Conservation (phyloP, 495 filamentous ascomycete species). For the Annulohypoxylon stygium region DNA sequence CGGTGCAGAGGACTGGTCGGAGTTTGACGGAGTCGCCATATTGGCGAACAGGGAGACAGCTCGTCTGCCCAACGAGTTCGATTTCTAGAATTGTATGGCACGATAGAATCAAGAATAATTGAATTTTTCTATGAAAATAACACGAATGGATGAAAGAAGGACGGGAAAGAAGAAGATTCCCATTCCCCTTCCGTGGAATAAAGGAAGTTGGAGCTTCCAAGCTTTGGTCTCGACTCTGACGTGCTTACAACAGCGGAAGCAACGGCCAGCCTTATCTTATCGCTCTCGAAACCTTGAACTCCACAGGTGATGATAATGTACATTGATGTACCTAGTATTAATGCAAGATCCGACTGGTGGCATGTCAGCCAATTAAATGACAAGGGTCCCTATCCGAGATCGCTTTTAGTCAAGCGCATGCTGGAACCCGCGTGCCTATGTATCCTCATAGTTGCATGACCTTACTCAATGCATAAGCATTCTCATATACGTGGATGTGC, state of each 20-base stretch:
- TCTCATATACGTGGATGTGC: neutral
- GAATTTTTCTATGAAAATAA: slow-evolving; percentile 1
- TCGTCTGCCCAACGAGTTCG: slow-evolving; percentile 7
- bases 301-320: neutral
- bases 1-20: slow-evolving; percentile 45
- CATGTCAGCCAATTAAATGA: neutral
- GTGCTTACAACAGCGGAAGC: slow-evolving; percentile 24
- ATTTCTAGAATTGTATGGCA: neutral
- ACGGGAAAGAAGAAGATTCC: slow-evolving; percentile 23
- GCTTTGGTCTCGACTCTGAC: slow-evolving; percentile 14
- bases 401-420: neutral
- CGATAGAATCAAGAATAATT: neutral
- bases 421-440: neutral
- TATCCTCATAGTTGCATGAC: neutral
- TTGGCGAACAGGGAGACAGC: slow-evolving; percentile 21
- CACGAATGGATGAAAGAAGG: slow-evolving; percentile 17
- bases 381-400: neutral
- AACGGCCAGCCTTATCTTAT: slow-evolving; percentile 36
- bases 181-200: slow-evolving; percentile 19
- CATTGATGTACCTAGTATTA: neutral
- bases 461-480: neutral
- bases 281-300: neutral
- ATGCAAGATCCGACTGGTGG: neutral
- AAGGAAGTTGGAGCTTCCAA: slow-evolving; percentile 4
- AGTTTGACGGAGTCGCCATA: slow-evolving; percentile 37